phyloP scores from a whole-genome alignment of 2,329 filamentous ascomycete genomes.

The Cladophialophora bantiana region DNA sequence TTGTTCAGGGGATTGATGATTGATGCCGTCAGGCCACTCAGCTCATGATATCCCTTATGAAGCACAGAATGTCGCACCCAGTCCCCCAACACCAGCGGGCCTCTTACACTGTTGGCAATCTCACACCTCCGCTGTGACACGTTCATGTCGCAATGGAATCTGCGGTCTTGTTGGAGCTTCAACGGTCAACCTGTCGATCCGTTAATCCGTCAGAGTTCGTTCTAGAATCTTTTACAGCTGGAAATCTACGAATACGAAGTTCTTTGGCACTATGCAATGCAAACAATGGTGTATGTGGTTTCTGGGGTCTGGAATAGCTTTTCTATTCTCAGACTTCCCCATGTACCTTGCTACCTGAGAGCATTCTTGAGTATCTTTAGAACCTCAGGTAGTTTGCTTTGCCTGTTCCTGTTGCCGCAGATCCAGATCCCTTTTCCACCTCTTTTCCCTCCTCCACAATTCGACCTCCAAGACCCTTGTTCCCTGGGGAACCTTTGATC shows the following conservation, averaged over 20 bases:
- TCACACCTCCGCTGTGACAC: neutral
- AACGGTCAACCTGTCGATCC: neutral
- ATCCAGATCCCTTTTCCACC: slow-evolving; percentile 27
- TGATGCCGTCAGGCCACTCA: slow-evolving; percentile 21
- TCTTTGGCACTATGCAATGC: neutral
- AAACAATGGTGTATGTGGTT: neutral
- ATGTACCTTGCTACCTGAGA: neutral
- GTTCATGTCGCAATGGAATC: neutral
- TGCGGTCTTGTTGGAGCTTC: neutral
- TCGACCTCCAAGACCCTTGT: slow-evolving; percentile 64
- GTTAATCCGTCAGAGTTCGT: neutral
- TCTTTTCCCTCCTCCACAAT: slow-evolving; percentile 53
- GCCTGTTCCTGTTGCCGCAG: slow-evolving; percentile 22
- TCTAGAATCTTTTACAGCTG: neutral
- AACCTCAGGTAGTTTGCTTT: slow-evolving; percentile 7
- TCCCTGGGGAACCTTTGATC: slow-evolving; percentile 65
- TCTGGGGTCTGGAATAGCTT: neutral
- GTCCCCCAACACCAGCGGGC: neutral
- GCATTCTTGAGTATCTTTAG: neutral
- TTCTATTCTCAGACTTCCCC: neutral
- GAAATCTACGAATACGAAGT: neutral
- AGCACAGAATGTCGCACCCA: neutral
- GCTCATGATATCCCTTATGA: slow-evolving; percentile 6
- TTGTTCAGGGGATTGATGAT: neutral
- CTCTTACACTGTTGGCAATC: neutral